phyloP scores from a whole-genome alignment of 2,329 filamentous ascomycete genomes.

The Fusarium papillatum region DNA sequence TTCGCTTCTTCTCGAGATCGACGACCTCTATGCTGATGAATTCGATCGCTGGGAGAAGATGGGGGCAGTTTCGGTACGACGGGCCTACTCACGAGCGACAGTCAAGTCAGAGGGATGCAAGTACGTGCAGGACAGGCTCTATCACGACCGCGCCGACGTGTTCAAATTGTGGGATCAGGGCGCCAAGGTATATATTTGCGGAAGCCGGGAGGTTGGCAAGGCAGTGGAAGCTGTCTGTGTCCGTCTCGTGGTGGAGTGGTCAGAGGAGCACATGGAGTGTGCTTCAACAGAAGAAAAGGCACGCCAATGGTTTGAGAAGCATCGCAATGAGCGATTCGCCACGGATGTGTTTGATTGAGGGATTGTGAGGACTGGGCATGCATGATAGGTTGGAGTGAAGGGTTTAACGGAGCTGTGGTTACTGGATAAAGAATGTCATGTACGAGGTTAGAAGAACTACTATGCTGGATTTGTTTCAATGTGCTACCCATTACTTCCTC shows the following conservation, averaged over 20 bases:
- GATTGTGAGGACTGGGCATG: background rate
- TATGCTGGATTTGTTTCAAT: background rate
- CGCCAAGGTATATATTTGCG: conserved; percentile 75
- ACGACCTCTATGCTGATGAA: conserved; percentile 72
- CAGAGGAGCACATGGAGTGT: conserved; percentile 44
- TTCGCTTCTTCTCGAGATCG: too few relatives aligned
- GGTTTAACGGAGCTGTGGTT: background rate
- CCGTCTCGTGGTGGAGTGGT: conserved; percentile 50
- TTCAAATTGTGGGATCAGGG: conserved; percentile 55
- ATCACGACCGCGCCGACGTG: conserved; percentile 52
- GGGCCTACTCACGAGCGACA: conserved; percentile 63
- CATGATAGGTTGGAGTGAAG: background rate
- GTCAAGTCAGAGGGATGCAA: conserved; percentile 61
- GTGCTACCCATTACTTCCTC: background rate
- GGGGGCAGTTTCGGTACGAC: conserved; percentile 65
- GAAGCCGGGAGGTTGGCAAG: conserved; percentile 65
- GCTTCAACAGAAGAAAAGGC: conserved; percentile 53
- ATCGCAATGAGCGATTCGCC: conserved; percentile 68
- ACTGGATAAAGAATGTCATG: background rate
- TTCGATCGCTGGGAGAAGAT: conserved; percentile 69
- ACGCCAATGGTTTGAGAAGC: conserved; percentile 61
- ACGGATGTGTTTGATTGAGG: conserved; percentile 71
- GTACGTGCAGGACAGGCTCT: conserved; percentile 62
- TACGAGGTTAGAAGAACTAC: background rate
- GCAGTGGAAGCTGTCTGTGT: conserved; percentile 58